Percentiles rank a stretch among this genome's conserved stretches.
These are phyloP conservation scores for Candida caryicola DNA, from an alignment of 805 yeast genomes.

Conservation along the genomic window DNA sequence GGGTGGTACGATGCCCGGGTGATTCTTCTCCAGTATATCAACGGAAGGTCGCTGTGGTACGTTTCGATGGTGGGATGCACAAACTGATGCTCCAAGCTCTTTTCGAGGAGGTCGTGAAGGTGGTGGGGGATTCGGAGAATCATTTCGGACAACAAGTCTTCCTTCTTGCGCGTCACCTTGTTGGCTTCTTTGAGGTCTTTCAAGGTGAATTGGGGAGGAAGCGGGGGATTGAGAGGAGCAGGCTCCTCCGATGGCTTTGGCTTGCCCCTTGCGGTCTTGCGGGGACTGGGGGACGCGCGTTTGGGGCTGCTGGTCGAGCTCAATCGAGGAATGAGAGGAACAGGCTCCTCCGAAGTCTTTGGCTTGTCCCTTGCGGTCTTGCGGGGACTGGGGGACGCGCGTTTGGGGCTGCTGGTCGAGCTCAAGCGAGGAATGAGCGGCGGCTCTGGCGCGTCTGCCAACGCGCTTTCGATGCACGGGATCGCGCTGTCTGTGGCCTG, in stretches of 20 bases:
- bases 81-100: slow-evolving; percentile 15
- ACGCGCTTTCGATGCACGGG: not conserved
- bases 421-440: not conserved
- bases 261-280: not conserved
- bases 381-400: not conserved
- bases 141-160: slow-evolving; percentile 52
- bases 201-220: slow-evolving; percentile 13
- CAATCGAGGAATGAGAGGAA: too few relatives aligned
- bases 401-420: not conserved
- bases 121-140: slow-evolving; percentile 39
- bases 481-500: not conserved
- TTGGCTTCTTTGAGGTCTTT: slow-evolving; percentile 37
- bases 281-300: not conserved
- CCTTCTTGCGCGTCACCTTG: slow-evolving; percentile 41
- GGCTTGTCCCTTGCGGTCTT: too few relatives aligned
- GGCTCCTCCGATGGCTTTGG: not conserved
- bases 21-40: slow-evolving; percentile 52
- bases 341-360: too few relatives aligned
- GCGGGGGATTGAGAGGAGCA: not conserved
- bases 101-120: slow-evolving; percentile 23
- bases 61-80: slow-evolving; percentile 22
- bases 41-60: slow-evolving; percentile 33
- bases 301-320: not conserved
- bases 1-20: slow-evolving; percentile 49
- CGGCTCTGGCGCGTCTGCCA: too few relatives aligned